phyloP scores from a whole-genome alignment of 768 basidiomycete species.

The Tricholoma sp. region DNA sequence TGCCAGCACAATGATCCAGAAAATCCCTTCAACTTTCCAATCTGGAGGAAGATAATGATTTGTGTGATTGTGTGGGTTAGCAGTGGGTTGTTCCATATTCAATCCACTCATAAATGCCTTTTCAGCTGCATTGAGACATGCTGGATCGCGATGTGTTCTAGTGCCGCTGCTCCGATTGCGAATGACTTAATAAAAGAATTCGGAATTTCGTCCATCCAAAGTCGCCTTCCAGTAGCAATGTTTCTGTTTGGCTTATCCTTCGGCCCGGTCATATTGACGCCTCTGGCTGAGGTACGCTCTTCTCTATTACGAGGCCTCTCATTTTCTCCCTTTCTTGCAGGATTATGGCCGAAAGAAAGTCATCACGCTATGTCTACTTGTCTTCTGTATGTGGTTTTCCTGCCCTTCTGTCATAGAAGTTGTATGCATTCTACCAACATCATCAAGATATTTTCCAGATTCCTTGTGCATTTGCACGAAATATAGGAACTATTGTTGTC shows the following conservation, averaged over 20 bases:
- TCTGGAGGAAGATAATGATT: conserved; percentile 15
- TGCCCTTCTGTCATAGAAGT: background rate
- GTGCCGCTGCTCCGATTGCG: conserved; percentile 11
- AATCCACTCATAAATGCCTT: background rate
- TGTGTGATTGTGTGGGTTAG: conserved; percentile 12
- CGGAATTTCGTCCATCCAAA: conserved; percentile 8
- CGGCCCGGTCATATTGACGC: conserved; percentile 17
- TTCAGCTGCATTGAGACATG: conserved; percentile 13
- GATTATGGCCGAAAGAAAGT: conserved; percentile 19
- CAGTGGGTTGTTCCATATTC: background rate
- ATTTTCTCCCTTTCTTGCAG: background rate
- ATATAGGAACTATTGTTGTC: conserved; percentile 11
- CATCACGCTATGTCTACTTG: conserved; percentile 10
- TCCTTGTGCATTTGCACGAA: conserved; percentile 16
- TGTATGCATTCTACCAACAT: conserved; percentile 13
- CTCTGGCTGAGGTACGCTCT: conserved; percentile 13
- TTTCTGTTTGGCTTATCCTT: conserved; percentile 16
- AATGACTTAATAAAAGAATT: conserved; percentile 14
- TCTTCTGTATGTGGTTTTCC: conserved; percentile 14
- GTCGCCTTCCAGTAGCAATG: conserved; percentile 16
- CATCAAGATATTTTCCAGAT: conserved; percentile 16
- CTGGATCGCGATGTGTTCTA: conserved; percentile 16
- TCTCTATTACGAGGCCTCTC: background rate
- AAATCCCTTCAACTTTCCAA: conserved; percentile 18
- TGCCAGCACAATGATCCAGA: conserved; percentile 13